Conservation (phyloP, 352 stramenopile species). For the Phytopythium aichiense region DNA sequence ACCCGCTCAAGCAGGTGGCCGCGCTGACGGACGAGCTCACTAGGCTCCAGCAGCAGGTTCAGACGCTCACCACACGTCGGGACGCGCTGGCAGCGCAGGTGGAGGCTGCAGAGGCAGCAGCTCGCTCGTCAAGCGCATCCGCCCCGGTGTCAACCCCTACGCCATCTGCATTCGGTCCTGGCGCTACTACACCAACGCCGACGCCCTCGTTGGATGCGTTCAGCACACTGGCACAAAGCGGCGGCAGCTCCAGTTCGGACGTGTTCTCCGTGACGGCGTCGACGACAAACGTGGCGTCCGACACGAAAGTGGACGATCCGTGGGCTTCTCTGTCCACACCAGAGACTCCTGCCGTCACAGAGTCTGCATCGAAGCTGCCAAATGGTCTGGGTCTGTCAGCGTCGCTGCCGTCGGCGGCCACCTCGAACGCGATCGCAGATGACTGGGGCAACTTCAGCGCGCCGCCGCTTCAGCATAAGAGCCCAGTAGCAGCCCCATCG, state of each 20-base stretch:
- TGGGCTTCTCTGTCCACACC: not conserved
- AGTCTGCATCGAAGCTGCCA: not conserved
- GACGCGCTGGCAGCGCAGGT: slow-evolving; percentile 20
- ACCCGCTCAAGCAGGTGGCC: slow-evolving; percentile 24
- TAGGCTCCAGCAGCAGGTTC: slow-evolving; percentile 35
- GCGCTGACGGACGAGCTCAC: slow-evolving; percentile 45
- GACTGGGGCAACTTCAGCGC: slow-evolving; percentile 8
- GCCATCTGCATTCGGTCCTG: not conserved
- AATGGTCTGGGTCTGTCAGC: not conserved
- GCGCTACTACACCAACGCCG: not conserved
- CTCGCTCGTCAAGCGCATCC: not conserved
- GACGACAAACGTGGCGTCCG: not conserved
- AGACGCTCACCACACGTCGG: slow-evolving; percentile 21
- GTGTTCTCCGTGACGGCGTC: not conserved
- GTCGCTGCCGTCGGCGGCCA: not conserved
- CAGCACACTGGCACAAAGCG: not conserved
- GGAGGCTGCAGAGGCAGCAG: slow-evolving; percentile 6
- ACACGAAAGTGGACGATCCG: not conserved
- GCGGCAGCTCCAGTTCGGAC: slow-evolving; percentile 2
- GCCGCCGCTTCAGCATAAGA: not conserved
- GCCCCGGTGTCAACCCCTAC: not conserved
- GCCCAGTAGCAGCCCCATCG: not conserved
- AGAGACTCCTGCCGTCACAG: not conserved
- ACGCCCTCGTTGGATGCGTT: not conserved
- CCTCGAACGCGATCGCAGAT: not conserved